Conservation (phyloP, 805 yeast species). For the Metschnikowia aberdeeniae region DNA sequence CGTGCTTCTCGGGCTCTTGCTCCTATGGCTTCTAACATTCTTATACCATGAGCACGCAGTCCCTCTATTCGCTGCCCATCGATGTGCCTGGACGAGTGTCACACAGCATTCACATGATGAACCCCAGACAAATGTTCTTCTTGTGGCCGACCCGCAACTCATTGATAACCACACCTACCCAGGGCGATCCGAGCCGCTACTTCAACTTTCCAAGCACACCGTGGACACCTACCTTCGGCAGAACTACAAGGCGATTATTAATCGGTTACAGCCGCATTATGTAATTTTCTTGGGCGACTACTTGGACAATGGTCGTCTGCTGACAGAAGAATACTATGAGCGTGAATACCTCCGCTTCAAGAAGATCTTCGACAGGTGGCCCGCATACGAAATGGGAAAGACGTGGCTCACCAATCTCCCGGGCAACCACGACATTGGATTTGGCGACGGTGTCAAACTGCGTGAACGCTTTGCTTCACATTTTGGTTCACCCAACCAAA, state of each 20-base stretch:
- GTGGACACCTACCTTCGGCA: conserved; percentile 37
- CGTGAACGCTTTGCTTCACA: conserved; percentile 25
- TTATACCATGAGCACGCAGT: conserved; percentile 30
- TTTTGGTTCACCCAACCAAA: conserved; percentile 33
- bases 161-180: conserved; percentile 44
- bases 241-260: conserved; percentile 33
- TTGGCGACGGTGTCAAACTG: conserved; percentile 24
- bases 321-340: conserved; percentile 28
- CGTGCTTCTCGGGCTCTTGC: conserved; percentile 20
- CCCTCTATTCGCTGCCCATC: conserved; percentile 24
- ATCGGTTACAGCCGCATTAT: conserved; percentile 32
- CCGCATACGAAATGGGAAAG: conserved; percentile 18
- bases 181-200: conserved; percentile 29
- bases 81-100: conserved; percentile 31
- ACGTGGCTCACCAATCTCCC: conserved; percentile 31
- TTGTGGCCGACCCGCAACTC: conserved; percentile 44
- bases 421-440: conserved; percentile 29
- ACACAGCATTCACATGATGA: not conserved
- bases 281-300: conserved; percentile 41
- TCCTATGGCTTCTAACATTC: conserved; percentile 30
- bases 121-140: conserved; percentile 25
- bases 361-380: conserved; percentile 25
- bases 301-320: conserved; percentile 39
- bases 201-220: conserved; percentile 37
- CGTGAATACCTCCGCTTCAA: conserved; percentile 30